Evolutionary conservation across 441 rosid genomes (phyloP).

Genomic region (Euphorbia corollata): DNA sequence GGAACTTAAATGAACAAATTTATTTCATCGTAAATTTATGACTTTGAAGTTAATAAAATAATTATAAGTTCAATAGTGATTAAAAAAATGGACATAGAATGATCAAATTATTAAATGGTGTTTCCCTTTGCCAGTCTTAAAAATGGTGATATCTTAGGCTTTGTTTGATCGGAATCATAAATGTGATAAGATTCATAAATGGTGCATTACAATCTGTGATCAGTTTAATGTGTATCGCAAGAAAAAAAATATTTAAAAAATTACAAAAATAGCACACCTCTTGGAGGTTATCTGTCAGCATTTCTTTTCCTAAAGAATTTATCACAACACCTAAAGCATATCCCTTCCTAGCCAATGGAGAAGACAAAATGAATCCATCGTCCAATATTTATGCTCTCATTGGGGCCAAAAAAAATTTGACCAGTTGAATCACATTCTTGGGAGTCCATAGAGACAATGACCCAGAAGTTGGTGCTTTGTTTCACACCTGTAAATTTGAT

Average conservation of each 20-base stretch:
- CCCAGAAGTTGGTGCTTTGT: background rate
- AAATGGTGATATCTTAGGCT: too few species aligned
- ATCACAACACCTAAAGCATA: conserved; percentile 11
- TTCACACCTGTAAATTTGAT: conserved; percentile 25
- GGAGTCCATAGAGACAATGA: conserved; percentile 1
- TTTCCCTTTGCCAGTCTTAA: too few species aligned
- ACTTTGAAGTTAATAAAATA: too few species aligned
- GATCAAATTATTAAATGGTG: too few species aligned
- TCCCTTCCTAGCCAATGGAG: background rate
- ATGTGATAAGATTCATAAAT: too few species aligned
- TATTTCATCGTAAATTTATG: too few species aligned
- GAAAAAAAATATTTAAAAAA: background rate
- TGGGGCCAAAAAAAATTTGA: background rate
- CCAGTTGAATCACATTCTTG: conserved; percentile 13
- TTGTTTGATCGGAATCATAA: too few species aligned
- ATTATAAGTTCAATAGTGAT: too few species aligned
- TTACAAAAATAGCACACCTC: conserved; percentile 15
- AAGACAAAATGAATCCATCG: conserved; percentile 5
- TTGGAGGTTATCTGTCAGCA: conserved; percentile 16
- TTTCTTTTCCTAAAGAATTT: conserved; percentile 21
- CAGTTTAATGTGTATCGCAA: background rate
- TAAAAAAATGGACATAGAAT: too few species aligned
- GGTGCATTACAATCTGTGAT: conserved; percentile 11
- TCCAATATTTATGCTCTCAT: background rate
- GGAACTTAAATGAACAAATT: too few species aligned